Evolutionary conservation across 371 early-diverging fungal genomes (phyloP).

Genomic region (Mortierella sp.): DNA sequence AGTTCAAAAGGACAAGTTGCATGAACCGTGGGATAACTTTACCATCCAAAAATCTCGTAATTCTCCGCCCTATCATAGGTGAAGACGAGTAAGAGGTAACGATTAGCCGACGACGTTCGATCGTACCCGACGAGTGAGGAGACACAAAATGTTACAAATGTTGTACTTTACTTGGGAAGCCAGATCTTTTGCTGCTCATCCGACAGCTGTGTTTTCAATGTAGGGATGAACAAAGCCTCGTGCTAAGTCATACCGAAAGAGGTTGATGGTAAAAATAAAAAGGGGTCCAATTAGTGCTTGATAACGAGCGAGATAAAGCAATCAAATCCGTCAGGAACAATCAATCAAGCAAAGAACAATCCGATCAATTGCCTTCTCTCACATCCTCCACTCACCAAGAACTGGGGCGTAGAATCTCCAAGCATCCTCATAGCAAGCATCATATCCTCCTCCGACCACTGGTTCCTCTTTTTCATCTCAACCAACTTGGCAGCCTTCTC

Average conservation of each 20-base stretch:
- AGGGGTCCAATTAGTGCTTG: background rate
- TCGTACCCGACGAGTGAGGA: background rate
- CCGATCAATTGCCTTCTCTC: background rate
- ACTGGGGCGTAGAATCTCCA: slow-evolving; percentile 49
- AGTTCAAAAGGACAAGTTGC: background rate
- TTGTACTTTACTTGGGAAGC: slow-evolving; percentile 64
- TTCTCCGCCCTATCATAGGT: slow-evolving; percentile 63
- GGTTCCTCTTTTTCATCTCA: slow-evolving; percentile 42
- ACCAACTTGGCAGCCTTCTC: slow-evolving; percentile 52
- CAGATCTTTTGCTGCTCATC: slow-evolving; percentile 85
- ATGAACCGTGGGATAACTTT: slow-evolving; percentile 8
- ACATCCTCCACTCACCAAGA: slow-evolving; percentile 31
- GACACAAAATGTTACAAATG: background rate
- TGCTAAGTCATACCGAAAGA: slow-evolving; percentile 44
- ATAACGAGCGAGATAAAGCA: background rate
- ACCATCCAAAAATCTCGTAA: slow-evolving; percentile 85
- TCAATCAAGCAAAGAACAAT: background rate
- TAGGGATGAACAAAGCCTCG: slow-evolving; percentile 83
- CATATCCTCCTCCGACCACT: slow-evolving; percentile 46
- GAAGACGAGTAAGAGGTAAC: background rate
- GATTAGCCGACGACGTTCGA: background rate
- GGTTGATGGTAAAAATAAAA: background rate
- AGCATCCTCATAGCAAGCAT: slow-evolving; percentile 27
- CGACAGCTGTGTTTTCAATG: slow-evolving; percentile 78
- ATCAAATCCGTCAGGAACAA: background rate